Evolutionary conservation across 108 stramenopile genomes (phyloP), one percentile per base, ranked within the genome.

Genomic region (Mediolabrus comicus): DNA sequence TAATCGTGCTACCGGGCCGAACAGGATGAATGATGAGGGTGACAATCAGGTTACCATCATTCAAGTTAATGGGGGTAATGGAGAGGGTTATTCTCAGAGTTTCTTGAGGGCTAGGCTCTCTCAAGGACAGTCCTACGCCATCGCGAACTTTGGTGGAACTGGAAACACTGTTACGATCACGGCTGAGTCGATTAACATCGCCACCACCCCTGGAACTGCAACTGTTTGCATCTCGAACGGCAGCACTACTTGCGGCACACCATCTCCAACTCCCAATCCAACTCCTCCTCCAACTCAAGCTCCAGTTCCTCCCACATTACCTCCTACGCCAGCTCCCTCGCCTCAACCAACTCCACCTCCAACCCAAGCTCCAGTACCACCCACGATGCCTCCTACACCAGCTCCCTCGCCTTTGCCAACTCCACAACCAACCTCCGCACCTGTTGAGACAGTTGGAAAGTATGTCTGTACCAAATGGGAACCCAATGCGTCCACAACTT

Each of bases 21-120:
- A 65, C 22, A 16, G 9, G 17, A 16, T 53, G 4, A 65, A 53
- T 26, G 28, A 53, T 4, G 51, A 65, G 49, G 64, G 49, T 14
- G 52, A 65, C 29, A 30, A 65, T 53, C 19, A 53, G n/a, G 64
- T 65, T 11, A 65, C 64, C 3, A 26, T 65, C 17, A 10, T 30
- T 9, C 6, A 39, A 22, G n/a, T n/a, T n/a, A 46, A 34, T 63
- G 62, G 39, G 11, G 26, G 16, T n/a, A 46, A 62, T 41, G 62
- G 62, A 17, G 10, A 11, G 17, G 19, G 19, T 11, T 55, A 55
- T n/a, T 13, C 54, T 10, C 14, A 55, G 17, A 13, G 12, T n/a
- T 55, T 55, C 19, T n/a, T 55, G n/a, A 55, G n/a, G 54, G 54
- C 54, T 9, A 9, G 17, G 12, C 54, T 55, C 10, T 10, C 10